A percentile compares a stretch with the other conserved stretches of the same genome.
phyloP scores from a whole-genome alignment of 2,329 filamentous ascomycete genomes.

The Aspergillus fructus region DNA sequence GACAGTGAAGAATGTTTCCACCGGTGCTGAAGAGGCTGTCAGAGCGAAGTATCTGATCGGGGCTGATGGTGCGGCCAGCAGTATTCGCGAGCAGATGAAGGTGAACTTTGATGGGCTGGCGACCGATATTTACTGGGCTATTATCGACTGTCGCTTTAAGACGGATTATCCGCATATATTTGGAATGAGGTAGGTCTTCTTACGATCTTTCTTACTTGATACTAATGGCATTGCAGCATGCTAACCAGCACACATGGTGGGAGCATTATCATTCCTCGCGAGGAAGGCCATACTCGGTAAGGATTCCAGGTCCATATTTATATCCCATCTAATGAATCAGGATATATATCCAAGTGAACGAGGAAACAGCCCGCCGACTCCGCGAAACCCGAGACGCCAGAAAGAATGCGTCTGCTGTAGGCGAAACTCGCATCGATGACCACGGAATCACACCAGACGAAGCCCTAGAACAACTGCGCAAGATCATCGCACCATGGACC shows the following conservation, averaged over 20 bases:
- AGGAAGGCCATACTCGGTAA: conserved; percentile 2
- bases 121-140: conserved; percentile 10
- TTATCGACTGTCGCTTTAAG: conserved; percentile 7
- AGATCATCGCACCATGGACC: conserved; percentile 4
- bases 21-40: background rate
- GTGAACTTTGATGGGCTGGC: conserved; percentile 3
- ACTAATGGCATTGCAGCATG: background rate
- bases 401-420: background rate
- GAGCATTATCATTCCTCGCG: conserved; percentile 3
- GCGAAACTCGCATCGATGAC: background rate
- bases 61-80: conserved; percentile 4
- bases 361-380: background rate
- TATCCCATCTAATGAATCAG: background rate
- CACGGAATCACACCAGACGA: conserved; percentile 6
- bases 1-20: background rate
- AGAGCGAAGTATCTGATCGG: conserved; percentile 6
- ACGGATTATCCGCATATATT: conserved; percentile 8
- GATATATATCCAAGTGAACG: conserved; percentile 3
- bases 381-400: background rate
- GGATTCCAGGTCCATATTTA: background rate
- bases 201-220: fast-evolving
- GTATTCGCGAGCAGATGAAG: conserved; percentile 4
- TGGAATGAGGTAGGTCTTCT: background rate
- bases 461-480: background rate
- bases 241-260: conserved; percentile 2